phyloP scores from a whole-genome alignment of 805 yeast species.

The Zygosaccharomyces pseudorouxii region DNA sequence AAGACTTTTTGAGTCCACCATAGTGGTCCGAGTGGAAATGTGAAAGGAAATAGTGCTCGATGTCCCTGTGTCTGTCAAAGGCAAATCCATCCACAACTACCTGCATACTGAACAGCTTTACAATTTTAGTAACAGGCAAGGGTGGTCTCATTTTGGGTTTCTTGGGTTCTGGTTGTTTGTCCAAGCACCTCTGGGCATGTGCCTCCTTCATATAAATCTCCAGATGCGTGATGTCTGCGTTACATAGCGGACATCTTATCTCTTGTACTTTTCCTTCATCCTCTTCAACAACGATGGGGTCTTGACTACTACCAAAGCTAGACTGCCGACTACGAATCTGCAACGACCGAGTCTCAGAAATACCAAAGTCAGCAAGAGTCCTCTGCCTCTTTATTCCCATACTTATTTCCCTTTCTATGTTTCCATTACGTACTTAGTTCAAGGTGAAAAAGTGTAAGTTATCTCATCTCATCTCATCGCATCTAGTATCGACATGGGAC shows the following conservation, averaged over 20 bases:
- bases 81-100: conserved; percentile 65
- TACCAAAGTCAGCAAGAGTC: conserved; percentile 25
- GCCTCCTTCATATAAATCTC: conserved; percentile 41
- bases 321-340: conserved; percentile 7
- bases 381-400: conserved; percentile 26
- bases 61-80: conserved; percentile 38
- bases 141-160: conserved; percentile 20
- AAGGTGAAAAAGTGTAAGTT: background rate
- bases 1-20: conserved; percentile 72
- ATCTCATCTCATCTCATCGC: background rate
- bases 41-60: conserved; percentile 55
- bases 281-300: conserved; percentile 14
- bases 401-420: conserved; percentile 16
- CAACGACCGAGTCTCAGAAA: conserved; percentile 20
- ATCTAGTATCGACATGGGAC: conserved; percentile 57
- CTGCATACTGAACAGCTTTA: conserved; percentile 39
- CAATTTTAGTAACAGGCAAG: conserved; percentile 52
- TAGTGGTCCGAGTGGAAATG: conserved; percentile 96
- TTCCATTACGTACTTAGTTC: background rate
- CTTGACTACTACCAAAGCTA: conserved; percentile 4
- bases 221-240: conserved; percentile 36
- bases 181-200: conserved; percentile 56
- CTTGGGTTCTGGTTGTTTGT: conserved; percentile 11
- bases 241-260: conserved; percentile 52
- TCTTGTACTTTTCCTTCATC: conserved; percentile 7